phyloP scores from a whole-genome alignment of 192 early-diverging fungal species.

The Thoreauomyces humboldtii region DNA sequence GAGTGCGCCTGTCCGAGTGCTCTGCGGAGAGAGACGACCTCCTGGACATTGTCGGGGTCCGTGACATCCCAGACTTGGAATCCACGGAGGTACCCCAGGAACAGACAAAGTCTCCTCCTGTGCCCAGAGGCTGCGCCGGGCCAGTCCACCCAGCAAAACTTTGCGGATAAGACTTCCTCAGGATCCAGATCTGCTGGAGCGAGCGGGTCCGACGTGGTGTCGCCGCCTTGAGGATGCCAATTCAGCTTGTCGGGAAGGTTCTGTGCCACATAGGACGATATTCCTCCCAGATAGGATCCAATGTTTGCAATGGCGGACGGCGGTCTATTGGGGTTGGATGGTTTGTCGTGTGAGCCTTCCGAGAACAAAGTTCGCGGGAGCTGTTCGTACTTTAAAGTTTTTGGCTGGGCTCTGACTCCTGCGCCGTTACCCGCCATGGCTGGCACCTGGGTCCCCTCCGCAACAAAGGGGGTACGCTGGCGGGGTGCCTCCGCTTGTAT shows the following conservation, averaged over 20 bases:
- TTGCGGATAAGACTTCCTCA: slow-evolving; percentile 11
- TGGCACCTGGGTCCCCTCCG: too few species aligned
- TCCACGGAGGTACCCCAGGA: slow-evolving; percentile 68
- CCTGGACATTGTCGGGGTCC: slow-evolving; percentile 62
- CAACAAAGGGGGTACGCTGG: too few species aligned
- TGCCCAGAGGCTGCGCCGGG: background rate
- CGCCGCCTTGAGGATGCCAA: background rate
- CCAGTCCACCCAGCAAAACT: slow-evolving; percentile 22
- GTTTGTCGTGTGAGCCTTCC: background rate
- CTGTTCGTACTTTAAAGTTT: slow-evolving; percentile 1
- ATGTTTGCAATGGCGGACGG: slow-evolving; percentile 61
- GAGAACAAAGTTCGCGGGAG: background rate
- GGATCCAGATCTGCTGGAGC: background rate
- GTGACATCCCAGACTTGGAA: slow-evolving; percentile 79
- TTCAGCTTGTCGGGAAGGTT: slow-evolving; percentile 46
- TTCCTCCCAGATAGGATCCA: slow-evolving; percentile 57
- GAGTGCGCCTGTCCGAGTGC: slow-evolving; percentile 43
- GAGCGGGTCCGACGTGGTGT: too few species aligned
- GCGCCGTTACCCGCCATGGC: background rate
- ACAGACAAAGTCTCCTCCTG: slow-evolving; percentile 44
- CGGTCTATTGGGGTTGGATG: slow-evolving; percentile 4
- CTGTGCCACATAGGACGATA: slow-evolving; percentile 63
- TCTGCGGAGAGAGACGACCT: slow-evolving; percentile 59
- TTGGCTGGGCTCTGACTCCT: slow-evolving; percentile 22
- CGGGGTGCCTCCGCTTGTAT: too few species aligned